Base-by-base conservation (phyloP, 129 eudicot species). In the Helianthus tuberosus region DNA sequence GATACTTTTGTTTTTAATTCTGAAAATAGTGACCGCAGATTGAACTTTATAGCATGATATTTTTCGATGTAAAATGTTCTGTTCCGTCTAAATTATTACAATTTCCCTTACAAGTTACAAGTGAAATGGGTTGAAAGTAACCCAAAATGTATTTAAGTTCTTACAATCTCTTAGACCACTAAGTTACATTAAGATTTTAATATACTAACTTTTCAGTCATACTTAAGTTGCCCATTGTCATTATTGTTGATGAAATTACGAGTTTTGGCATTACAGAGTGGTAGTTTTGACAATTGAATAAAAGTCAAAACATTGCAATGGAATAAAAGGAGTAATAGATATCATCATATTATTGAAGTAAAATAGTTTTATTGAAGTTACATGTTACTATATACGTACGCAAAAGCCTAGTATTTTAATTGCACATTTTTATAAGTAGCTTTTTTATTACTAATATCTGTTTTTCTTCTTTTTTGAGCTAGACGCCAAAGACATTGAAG, bases 401-500 rank as follows among this genome's bases (percentile, higher is more conserved):
- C 63, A 57, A 10, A 57, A 57, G 63, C 36, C 36, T 20, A 20
- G 63, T 57, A 57, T 57, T 57, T 17, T 57, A 11, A 54, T 57
- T 57, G 35, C 25, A 23, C 36, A 57, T 20, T 51, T 51, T 51
- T n/a, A 6, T 58, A 58, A 3, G 14, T 11, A 23, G 10, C 6
- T 11, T 57, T 17, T 51, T 49, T 1, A 5, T 68, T 51, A 48
- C 71, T 66, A 17, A 47, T 75, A 10, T 66, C 78, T 64, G 16
- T 69, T 44, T 64, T 62, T 69, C 69, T 57, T 78, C 47, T 70
- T 44, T 44, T 71, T 73, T 85, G 66, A 29, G 27, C 71, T 70
- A 94, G 98, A 94, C 98, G 5, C 93, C 97, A 36, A 94, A 78
- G 86, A 86, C 98, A 53, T 69, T 94, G 88, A 90, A 85, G 93